These are phyloP conservation scores for Monilinia laxa DNA, from an alignment of 2,329 filamentous ascomycete species.

Conservation along the genomic window DNA sequence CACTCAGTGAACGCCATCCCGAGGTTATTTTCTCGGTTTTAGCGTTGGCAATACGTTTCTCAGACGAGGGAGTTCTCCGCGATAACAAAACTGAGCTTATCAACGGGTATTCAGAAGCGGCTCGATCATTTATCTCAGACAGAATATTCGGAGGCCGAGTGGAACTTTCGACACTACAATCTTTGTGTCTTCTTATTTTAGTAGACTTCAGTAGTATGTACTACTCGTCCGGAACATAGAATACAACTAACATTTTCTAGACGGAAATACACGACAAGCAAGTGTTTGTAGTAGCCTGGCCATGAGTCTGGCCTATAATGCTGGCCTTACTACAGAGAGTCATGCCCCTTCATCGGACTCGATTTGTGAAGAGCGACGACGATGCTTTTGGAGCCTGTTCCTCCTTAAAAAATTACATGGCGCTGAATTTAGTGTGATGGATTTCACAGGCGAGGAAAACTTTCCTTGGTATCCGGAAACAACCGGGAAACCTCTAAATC, in stretches of 20 bases:
- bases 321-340: conserved; percentile 45
- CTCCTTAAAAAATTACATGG: conserved; percentile 37
- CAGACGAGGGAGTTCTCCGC: conserved; percentile 35
- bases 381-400: conserved; percentile 41
- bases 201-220: conserved; percentile 43
- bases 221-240: too few relatives aligned
- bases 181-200: conserved; percentile 43
- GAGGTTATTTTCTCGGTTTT: conserved; percentile 43
- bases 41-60: conserved; percentile 47
- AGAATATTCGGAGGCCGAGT: conserved; percentile 42
- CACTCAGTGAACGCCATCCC: conserved; percentile 42
- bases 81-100: conserved; percentile 35
- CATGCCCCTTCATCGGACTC: conserved; percentile 25
- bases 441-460: conserved; percentile 41
- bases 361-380: conserved; percentile 38
- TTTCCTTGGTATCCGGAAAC: conserved; percentile 45
- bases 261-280: conserved; percentile 48
- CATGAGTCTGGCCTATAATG: conserved; percentile 47
- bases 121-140: conserved; percentile 40
- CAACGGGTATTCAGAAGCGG: conserved; percentile 42
- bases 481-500: conserved; percentile 35
- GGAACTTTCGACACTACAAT: conserved; percentile 44
- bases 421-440: conserved; percentile 42
- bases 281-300: conserved; percentile 48
- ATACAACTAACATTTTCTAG: conserved; percentile 32